A percentile compares a stretch with the other conserved stretches of the same genome.
These are phyloP conservation scores for Speleostelium caveatum DNA, from an alignment of 78 protist species.

Conservation along the genomic window DNA sequence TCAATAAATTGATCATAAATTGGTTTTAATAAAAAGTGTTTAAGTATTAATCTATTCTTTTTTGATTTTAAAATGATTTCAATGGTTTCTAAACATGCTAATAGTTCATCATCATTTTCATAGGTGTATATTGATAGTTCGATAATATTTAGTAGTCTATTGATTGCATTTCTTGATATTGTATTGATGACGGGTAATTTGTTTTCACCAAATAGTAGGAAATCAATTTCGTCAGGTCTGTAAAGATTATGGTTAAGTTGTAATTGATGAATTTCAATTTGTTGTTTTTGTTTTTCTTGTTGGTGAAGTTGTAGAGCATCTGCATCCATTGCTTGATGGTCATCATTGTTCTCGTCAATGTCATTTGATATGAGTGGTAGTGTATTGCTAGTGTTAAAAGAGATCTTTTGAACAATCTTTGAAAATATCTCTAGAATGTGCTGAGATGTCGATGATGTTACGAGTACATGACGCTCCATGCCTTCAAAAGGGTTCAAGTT, in stretches of 20 bases:
- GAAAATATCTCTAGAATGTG: slow-evolving; percentile 61
- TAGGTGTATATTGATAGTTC: slow-evolving; percentile 47
- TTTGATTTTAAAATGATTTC: slow-evolving; percentile 31
- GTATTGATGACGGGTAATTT: neutral
- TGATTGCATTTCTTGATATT: neutral
- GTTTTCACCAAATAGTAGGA: neutral
- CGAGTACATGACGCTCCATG: neutral
- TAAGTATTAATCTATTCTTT: neutral
- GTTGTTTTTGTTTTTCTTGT: neutral
- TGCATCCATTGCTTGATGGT: neutral
- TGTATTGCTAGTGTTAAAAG: too few relatives aligned
- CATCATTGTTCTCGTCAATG: neutral
- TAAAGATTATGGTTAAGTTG: too few relatives aligned
- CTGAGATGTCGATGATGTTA: neutral
- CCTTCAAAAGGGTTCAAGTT: slow-evolving; percentile 3
- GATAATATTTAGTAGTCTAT: neutral
- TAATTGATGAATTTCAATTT: too few relatives aligned
- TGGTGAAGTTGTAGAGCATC: neutral
- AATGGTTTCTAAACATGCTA: slow-evolving; percentile 45
- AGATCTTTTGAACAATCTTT: slow-evolving; percentile 14
- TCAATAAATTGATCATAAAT: slow-evolving; percentile 47
- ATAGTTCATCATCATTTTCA: slow-evolving; percentile 47
- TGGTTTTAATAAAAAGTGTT: slow-evolving; percentile 30
- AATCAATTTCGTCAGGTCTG: too few relatives aligned
- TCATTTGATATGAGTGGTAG: neutral